Evolutionary conservation across 371 early-diverging fungal genomes (phyloP).

Genomic region (Haplosporangium sp.): DNA sequence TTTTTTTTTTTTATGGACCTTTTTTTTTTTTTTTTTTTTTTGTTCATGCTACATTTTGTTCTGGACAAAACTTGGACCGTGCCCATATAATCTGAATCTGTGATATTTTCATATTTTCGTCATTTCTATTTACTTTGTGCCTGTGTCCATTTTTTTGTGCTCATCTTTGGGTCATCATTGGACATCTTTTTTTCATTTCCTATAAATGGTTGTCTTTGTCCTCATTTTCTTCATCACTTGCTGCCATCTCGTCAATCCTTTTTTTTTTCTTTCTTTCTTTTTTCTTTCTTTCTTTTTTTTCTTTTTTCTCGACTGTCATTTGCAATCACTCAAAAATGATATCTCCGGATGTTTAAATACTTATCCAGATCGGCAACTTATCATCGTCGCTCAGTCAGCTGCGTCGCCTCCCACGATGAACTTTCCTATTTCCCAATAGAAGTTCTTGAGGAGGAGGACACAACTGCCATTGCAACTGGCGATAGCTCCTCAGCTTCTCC

Average conservation of each 20-base stretch:
- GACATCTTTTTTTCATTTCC: background rate
- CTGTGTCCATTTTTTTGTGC: background rate
- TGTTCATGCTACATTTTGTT: background rate
- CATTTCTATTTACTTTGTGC: background rate
- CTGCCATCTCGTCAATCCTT: background rate
- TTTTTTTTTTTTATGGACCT: background rate
- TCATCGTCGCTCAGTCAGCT: slow-evolving; percentile 52
- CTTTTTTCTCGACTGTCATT: background rate
- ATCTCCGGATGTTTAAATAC: slow-evolving; percentile 13
- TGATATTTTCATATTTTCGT: background rate
- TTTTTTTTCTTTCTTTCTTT: background rate
- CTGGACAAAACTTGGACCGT: slow-evolving; percentile 4
- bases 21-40: background rate
- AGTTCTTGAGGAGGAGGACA: slow-evolving; percentile 28
- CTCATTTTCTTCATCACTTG: background rate
- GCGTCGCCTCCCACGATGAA: slow-evolving; percentile 38
- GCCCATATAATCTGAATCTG: background rate
- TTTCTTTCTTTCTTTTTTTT: background rate
- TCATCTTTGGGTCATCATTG: background rate
- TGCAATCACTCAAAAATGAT: slow-evolving; percentile 10
- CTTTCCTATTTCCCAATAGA: slow-evolving; percentile 32
- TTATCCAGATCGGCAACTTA: slow-evolving; percentile 33
- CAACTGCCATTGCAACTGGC: slow-evolving; percentile 24
- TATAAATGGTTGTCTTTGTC: background rate
- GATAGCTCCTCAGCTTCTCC: slow-evolving; percentile 25